Percentiles rank a stretch among this genome's conserved stretches.
phyloP scores from a whole-genome alignment of 1,284 basidiomycete species.

The Gymnopus androsaceus region DNA sequence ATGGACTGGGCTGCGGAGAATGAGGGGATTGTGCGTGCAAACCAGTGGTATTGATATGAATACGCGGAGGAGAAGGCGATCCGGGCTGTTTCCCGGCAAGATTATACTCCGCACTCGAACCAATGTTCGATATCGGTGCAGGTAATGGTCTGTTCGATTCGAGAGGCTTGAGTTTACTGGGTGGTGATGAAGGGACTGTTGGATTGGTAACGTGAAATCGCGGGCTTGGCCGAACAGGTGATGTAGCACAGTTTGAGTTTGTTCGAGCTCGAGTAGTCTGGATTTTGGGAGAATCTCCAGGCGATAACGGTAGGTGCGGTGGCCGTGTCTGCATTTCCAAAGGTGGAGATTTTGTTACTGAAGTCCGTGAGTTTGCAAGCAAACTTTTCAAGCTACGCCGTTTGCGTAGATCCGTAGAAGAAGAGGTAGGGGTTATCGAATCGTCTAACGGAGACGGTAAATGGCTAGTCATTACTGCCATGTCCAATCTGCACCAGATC shows the following conservation, averaged over 20 bases:
- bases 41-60: constrained; percentile 8
- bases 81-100: background rate
- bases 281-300: background rate
- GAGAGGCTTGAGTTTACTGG: background rate
- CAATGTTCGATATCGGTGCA: background rate
- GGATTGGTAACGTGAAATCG: constrained; percentile 13
- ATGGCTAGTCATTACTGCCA: constrained; percentile 9
- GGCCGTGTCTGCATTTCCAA: background rate
- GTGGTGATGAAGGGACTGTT: background rate
- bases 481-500: background rate
- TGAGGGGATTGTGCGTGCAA: background rate
- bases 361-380: background rate
- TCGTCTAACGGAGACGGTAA: background rate
- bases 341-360: background rate
- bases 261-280: background rate
- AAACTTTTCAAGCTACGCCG: background rate
- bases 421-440: background rate
- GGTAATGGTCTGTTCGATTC: constrained; percentile 7
- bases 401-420: background rate
- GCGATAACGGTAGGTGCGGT: background rate
- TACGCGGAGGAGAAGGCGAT: background rate
- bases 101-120: background rate
- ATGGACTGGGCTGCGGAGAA: background rate
- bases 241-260: constrained; percentile 5
- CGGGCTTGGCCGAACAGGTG: constrained; percentile 7